Evolutionary conservation across 257 asterid genomes (phyloP).

Genomic region (Agastache rugosa): DNA sequence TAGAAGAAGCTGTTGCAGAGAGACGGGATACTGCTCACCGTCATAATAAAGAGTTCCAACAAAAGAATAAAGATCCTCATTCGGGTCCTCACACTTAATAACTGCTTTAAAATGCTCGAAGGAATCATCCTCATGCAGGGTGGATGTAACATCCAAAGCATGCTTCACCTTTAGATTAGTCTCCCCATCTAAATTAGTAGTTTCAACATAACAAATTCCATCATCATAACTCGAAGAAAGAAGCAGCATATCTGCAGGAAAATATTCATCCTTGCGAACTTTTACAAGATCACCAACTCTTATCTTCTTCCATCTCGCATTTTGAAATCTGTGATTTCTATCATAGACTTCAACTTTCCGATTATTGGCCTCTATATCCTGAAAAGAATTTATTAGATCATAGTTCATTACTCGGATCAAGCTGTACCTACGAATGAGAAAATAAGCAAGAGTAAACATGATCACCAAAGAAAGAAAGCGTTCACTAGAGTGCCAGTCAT

Average conservation of each 20-base stretch:
- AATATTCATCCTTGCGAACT: slow-evolving; percentile 82
- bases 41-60: slow-evolving; percentile 68
- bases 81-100: slow-evolving; percentile 91
- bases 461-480: not conserved
- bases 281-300: slow-evolving; percentile 90
- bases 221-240: slow-evolving; percentile 90
- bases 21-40: slow-evolving; percentile 66
- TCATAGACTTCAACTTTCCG: slow-evolving; percentile 69
- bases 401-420: slow-evolving; percentile 25
- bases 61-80: slow-evolving; percentile 89
- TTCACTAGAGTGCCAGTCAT: too few species aligned
- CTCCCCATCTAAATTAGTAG: slow-evolving; percentile 93
- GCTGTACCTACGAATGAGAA: not conserved
- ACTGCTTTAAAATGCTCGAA: slow-evolving; percentile 68
- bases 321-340: slow-evolving; percentile 50
- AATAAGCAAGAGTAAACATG: not conserved
- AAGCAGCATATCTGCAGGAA: slow-evolving; percentile 88
- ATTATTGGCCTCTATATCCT: slow-evolving; percentile 91
- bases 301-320: slow-evolving; percentile 74
- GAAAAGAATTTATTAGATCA: slow-evolving; percentile 36
- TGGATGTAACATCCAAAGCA: slow-evolving; percentile 73
- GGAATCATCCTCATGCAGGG: slow-evolving; percentile 55
- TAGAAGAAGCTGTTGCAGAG: slow-evolving; percentile 79
- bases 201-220: slow-evolving; percentile 94
- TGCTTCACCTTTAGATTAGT: slow-evolving; percentile 95